Evolutionary conservation across 2,329 filamentous ascomycete genomes (phyloP).

Genomic region (Alternaria atra): DNA sequence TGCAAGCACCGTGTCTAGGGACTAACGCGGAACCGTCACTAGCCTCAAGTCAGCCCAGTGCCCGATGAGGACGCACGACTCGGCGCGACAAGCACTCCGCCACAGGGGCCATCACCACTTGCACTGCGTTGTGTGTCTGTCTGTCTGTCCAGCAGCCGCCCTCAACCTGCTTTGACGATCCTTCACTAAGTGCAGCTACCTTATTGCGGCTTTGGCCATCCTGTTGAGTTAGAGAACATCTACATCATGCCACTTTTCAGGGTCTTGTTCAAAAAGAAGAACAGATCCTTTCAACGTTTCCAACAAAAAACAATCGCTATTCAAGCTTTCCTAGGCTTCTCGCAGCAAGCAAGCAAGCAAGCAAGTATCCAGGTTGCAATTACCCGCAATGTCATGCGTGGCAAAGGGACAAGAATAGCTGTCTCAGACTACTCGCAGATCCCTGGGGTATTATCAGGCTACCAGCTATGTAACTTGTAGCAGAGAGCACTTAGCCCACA

Average conservation of each 20-base stretch:
- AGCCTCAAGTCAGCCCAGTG: slow-evolving; percentile 1
- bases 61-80: slow-evolving; percentile 12
- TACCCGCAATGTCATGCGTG: not conserved
- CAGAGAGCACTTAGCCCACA: slow-evolving; percentile 2
- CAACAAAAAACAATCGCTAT: not conserved
- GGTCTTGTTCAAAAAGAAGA: not conserved
- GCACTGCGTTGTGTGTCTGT: not conserved
- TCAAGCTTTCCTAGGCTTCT: not conserved
- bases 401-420: slow-evolving; percentile 7
- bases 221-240: not conserved
- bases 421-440: slow-evolving; percentile 6
- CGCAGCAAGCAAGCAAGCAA: not conserved
- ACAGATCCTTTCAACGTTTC: slow-evolving; percentile 2
- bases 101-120: slow-evolving; percentile 2
- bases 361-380: not conserved
- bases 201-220: not conserved
- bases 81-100: slow-evolving; percentile 6
- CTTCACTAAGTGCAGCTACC: not conserved
- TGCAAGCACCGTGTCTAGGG: slow-evolving; percentile 9
- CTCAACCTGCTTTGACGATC: not conserved
- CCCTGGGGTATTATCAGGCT: not conserved
- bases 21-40: slow-evolving; percentile 8
- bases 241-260: not conserved
- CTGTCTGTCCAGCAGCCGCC: not conserved
- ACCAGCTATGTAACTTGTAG: not conserved